Evolutionary conservation across 169 alveolate genomes (phyloP), one percentile per base, ranked within the genome.

Genomic region (Plasmodium fragile): DNA sequence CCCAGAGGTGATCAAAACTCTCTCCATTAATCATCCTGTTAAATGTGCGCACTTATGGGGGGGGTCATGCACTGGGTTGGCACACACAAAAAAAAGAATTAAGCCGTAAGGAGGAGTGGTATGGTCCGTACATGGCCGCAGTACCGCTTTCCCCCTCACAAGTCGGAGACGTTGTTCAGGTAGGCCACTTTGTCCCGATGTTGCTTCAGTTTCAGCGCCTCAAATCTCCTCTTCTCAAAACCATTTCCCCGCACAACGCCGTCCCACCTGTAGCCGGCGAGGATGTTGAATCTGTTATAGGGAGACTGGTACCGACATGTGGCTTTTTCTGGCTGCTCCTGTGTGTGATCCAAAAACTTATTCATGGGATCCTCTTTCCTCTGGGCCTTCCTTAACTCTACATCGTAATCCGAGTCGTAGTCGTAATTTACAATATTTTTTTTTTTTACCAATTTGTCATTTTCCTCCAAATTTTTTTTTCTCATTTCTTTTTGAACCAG

Each of bases 181-280:
- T 89, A 89, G n/a, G 80, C 82, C 30, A 89, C 4, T 65, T 65
- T 78, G 13, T 59, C 39, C 52, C 81, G 52, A 25, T 78, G 87
- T 13, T 77, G 75, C 39, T 89, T 77, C 41, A 78, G n/a, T n/a
- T 95, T 83, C 41, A 90, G 82, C 5, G 92, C 90, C 18, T 94
- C 93, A 28, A 94, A 83, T 94, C 97, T 93, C 30, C 97, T 96
- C 71, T 96, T 96, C 92, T 98, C 99, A 94, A 95, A 98, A 0
- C 99, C 99, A 95, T 98, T 98, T 39, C 99, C 98, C 52, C 99
- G 92, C 81, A 98, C 98, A 25, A 98, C 98, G 30, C 99, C 99
- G 93, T 98, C 99, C 99, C 99, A 98, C 43, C 99, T 82, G 95
- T 98, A 97, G 5, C 99, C 99, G 32, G 99, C 98, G 32, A 95